These are phyloP conservation scores for Erythrophleum fordii DNA, from an alignment of 306 rosid species.

Conservation along the genomic window DNA sequence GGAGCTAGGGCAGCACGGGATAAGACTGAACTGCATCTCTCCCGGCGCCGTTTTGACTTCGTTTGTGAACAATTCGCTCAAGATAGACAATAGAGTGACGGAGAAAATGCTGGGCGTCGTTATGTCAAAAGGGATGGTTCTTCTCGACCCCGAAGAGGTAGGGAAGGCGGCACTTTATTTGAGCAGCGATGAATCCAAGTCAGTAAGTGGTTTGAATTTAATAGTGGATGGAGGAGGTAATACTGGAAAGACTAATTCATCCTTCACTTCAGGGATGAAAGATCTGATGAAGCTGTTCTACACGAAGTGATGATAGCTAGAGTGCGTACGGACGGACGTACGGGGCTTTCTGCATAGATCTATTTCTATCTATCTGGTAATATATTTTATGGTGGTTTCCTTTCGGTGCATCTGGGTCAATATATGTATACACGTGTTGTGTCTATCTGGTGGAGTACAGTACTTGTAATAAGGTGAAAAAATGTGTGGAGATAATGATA, in stretches of 20 bases:
- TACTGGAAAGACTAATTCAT: neutral
- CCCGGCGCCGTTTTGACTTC: conserved; percentile 64
- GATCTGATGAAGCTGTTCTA: neutral
- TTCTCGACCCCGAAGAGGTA: conserved; percentile 41
- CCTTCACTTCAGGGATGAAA: neutral
- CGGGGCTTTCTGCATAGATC: too few relatives aligned
- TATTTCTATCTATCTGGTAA: too few relatives aligned
- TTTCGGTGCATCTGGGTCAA: too few relatives aligned
- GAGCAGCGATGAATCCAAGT: conserved; percentile 47
- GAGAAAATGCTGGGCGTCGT: neutral
- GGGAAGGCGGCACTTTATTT: conserved; percentile 42
- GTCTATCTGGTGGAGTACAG: too few relatives aligned
- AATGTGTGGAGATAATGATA: too few relatives aligned
- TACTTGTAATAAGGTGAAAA: too few relatives aligned
- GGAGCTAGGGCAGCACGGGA: conserved; percentile 65
- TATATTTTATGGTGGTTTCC: too few relatives aligned
- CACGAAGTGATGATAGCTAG: neutral
- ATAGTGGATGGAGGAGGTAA: conserved; percentile 44
- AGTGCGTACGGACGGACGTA: too few relatives aligned
- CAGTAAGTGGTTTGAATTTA: conserved; percentile 46
- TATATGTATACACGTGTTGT: too few relatives aligned
- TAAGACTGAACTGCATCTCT: conserved; percentile 70
- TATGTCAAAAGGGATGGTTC: conserved; percentile 28
- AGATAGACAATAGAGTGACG: conserved; percentile 15
- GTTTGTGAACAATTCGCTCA: conserved; percentile 39